Percentiles rank a stretch among this genome's conserved stretches.
phyloP scores from a whole-genome alignment of 192 early-diverging fungal species.

The Rhizoclosmatium sp. region DNA sequence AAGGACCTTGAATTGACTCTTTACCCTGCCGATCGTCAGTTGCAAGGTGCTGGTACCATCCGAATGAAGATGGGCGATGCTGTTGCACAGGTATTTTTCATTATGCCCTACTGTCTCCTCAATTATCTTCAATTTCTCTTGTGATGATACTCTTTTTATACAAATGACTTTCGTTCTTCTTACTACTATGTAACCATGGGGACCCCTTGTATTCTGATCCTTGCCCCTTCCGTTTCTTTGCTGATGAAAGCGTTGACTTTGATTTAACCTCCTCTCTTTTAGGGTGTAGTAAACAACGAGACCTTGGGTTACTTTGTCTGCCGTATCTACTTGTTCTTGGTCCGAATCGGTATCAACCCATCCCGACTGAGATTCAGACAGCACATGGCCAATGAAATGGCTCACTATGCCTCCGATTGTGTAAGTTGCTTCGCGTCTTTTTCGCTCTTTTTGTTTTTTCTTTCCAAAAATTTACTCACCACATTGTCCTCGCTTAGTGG shows the following conservation, averaged over 20 bases:
- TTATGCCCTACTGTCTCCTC: not conserved
- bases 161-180: conserved; percentile 37
- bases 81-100: conserved; percentile 66
- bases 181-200: conserved; percentile 33
- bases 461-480: conserved; percentile 59
- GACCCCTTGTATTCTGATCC: conserved; percentile 25
- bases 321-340: conserved; percentile 91
- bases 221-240: not conserved
- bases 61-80: conserved; percentile 90
- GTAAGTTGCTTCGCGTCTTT: not conserved
- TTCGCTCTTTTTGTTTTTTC: conserved; percentile 26
- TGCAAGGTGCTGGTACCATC: conserved; percentile 76
- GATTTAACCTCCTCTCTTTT: not conserved
- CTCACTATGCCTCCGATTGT: conserved; percentile 94
- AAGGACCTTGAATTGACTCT: conserved; percentile 79
- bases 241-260: not conserved
- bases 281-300: conserved; percentile 91
- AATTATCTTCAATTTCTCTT: conserved; percentile 19
- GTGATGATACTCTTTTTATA: conserved; percentile 34
- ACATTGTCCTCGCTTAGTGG: conserved; percentile 59
- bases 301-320: conserved; percentile 99
- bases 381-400: conserved; percentile 99
- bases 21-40: conserved; percentile 79
- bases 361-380: conserved; percentile 93
- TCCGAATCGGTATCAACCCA: conserved; percentile 87